Evolutionary conservation across 2,329 filamentous ascomycete species (phyloP).

Genomic region (Sordariomycetes sp.): DNA sequence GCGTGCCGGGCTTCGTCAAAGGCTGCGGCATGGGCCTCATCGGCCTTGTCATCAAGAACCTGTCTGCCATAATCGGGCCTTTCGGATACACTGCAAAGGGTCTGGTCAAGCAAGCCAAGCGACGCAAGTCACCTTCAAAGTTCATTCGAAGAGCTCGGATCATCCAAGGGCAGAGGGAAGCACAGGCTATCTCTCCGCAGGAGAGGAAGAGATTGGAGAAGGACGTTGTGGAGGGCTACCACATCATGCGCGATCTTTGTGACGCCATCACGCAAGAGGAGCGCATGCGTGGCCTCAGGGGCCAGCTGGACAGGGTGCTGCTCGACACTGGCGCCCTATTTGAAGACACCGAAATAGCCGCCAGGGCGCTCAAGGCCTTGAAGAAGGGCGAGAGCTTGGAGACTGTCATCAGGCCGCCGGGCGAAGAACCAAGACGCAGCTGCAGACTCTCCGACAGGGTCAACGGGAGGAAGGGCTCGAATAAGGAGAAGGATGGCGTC

Average conservation of each 20-base stretch:
- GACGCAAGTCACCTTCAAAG: constrained; percentile 40
- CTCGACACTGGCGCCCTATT: constrained; percentile 26
- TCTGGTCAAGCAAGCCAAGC: constrained; percentile 48
- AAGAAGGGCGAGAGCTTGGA: constrained; percentile 28
- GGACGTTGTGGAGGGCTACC: constrained; percentile 20
- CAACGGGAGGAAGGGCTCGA: background rate
- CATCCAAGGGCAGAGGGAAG: constrained; percentile 43
- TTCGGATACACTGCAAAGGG: constrained; percentile 57
- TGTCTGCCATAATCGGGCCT: constrained; percentile 51
- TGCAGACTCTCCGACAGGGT: background rate
- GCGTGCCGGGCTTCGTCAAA: constrained; percentile 33
- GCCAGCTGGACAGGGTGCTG: constrained; percentile 18
- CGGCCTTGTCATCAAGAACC: constrained; percentile 55
- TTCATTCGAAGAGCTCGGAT: constrained; percentile 50
- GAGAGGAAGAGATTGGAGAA: constrained; percentile 14
- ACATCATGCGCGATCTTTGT: constrained; percentile 20
- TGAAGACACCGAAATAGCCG: constrained; percentile 37
- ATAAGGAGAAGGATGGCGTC: constrained; percentile 1
- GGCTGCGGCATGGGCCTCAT: constrained; percentile 55
- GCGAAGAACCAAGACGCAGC: background rate
- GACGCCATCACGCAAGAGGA: constrained; percentile 16
- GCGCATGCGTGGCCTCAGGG: constrained; percentile 28
- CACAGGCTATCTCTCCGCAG: constrained; percentile 22
- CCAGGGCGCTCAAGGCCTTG: constrained; percentile 34
- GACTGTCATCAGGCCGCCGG: constrained; percentile 7